A percentile compares a stretch with the other conserved stretches of the same genome.
phyloP scores from a whole-genome alignment of 768 basidiomycete species.

The Calocybe cyanea region DNA sequence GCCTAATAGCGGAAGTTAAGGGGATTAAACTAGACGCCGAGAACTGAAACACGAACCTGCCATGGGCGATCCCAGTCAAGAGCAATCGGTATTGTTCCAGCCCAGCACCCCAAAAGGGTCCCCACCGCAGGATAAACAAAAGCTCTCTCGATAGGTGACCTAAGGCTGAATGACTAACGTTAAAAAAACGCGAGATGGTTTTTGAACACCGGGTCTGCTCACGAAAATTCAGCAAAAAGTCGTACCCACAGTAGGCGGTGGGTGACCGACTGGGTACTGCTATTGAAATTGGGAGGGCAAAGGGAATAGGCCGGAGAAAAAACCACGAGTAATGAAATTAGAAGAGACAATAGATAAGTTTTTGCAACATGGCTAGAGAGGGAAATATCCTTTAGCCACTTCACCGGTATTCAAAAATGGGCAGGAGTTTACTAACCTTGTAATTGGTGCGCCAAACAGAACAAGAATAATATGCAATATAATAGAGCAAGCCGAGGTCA shows the following conservation, averaged over 20 bases:
- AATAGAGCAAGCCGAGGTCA: slow-evolving; percentile 49
- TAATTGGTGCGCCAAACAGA: slow-evolving; percentile 73
- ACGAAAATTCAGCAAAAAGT: slow-evolving; percentile 82
- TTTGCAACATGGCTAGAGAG: slow-evolving; percentile 45
- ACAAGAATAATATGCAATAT: slow-evolving; percentile 48
- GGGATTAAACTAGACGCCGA: slow-evolving; percentile 1
- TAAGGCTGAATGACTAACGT: slow-evolving; percentile 32
- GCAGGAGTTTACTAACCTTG: slow-evolving; percentile 44
- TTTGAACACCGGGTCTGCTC: slow-evolving; percentile 28
- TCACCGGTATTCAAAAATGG: too few relatives aligned
- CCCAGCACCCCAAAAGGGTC: slow-evolving; percentile 72
- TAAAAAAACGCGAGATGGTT: not conserved
- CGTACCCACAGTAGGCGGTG: slow-evolving; percentile 69
- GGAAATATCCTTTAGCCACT: slow-evolving; percentile 14
- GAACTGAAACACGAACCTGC: slow-evolving; percentile 61
- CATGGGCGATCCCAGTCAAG: slow-evolving; percentile 97
- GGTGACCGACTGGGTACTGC: slow-evolving; percentile 40
- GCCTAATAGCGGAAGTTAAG: slow-evolving; percentile 41
- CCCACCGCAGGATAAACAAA: slow-evolving; percentile 79
- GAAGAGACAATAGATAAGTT: slow-evolving; percentile 66
- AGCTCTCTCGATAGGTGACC: slow-evolving; percentile 69
- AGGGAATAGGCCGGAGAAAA: slow-evolving; percentile 70
- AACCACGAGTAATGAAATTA: slow-evolving; percentile 61
- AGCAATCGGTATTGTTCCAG: slow-evolving; percentile 78
- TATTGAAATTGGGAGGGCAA: slow-evolving; percentile 51